These are phyloP conservation scores for Sporothrix humicola DNA, from an alignment of 2,329 filamentous ascomycete genomes.

Conservation along the genomic window DNA sequence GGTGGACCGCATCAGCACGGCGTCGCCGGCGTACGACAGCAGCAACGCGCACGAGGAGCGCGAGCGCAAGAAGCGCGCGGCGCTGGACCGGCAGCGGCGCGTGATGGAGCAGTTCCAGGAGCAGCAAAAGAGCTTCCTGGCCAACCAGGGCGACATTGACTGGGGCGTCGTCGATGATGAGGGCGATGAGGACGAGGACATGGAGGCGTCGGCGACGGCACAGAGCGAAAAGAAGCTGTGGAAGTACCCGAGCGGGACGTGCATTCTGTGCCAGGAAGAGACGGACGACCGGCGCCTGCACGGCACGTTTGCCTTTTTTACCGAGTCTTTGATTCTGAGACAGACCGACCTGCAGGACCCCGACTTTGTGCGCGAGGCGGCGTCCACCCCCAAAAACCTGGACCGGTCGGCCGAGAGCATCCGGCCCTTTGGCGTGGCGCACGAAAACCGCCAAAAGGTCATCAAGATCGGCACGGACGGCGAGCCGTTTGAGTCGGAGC, in stretches of 20 bases:
- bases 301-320: conserved; percentile 90
- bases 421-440: conserved; percentile 88
- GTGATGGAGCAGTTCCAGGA: conserved; percentile 99
- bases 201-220: background rate
- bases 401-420: conserved; percentile 83
- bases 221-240: conserved; percentile 71
- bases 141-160: conserved; percentile 83
- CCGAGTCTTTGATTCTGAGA: conserved; percentile 82
- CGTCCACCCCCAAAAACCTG: conserved; percentile 77
- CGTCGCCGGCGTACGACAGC: conserved; percentile 74
- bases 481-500: conserved; percentile 71
- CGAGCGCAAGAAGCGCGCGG: conserved; percentile 87
- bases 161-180: conserved; percentile 84
- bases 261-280: conserved; percentile 95
- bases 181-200: conserved; percentile 65
- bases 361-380: conserved; percentile 83
- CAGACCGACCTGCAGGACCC: conserved; percentile 83
- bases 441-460: conserved; percentile 80
- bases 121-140: conserved; percentile 93
- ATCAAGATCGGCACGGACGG: conserved; percentile 77
- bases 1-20: conserved; percentile 79
- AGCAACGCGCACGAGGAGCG: conserved; percentile 69
- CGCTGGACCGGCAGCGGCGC: conserved; percentile 83
- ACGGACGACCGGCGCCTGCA: conserved; percentile 87
- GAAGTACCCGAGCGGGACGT: conserved; percentile 91